These are phyloP conservation scores for Phytopythium oedochilum DNA, from an alignment of 352 stramenopile genomes.

Conservation along the genomic window DNA sequence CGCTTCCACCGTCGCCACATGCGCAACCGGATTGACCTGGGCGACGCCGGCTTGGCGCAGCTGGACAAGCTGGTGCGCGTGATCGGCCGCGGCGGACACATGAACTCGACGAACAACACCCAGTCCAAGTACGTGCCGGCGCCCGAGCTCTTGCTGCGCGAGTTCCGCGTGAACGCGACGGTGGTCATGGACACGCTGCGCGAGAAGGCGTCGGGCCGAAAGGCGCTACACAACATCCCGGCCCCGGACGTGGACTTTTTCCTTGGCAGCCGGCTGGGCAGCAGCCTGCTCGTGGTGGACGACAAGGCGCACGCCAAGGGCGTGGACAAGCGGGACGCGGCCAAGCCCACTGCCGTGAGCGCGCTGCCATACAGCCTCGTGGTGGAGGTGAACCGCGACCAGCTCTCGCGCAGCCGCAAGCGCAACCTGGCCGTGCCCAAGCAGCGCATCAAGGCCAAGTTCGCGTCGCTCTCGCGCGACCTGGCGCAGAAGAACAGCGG, in stretches of 20 bases:
- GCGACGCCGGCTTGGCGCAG: constrained; percentile 65
- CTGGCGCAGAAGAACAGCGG: constrained; percentile 38
- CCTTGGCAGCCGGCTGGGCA: constrained; percentile 34
- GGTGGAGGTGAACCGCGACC: constrained; percentile 63
- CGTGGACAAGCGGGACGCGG: constrained; percentile 1
- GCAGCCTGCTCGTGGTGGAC: constrained; percentile 44
- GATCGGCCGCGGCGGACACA: constrained; percentile 59
- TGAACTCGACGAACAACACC: constrained; percentile 60
- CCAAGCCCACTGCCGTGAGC: constrained; percentile 9
- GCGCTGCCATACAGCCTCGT: constrained; percentile 31
- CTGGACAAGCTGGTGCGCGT: constrained; percentile 66
- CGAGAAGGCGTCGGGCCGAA: constrained; percentile 63
- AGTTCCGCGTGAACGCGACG: constrained; percentile 62
- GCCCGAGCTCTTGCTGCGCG: constrained; percentile 58
- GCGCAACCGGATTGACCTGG: constrained; percentile 68
- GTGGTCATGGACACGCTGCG: constrained; percentile 64
- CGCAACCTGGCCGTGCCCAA: constrained; percentile 63
- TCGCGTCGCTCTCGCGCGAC: constrained; percentile 58
- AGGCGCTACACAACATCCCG: constrained; percentile 65
- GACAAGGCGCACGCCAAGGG: constrained; percentile 7
- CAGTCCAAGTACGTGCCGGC: constrained; percentile 72
- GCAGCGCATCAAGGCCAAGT: constrained; percentile 64
- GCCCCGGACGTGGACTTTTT: constrained; percentile 55
- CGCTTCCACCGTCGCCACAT: constrained; percentile 44
- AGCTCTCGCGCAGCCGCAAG: constrained; percentile 35